Evolutionary conservation across 2,329 filamentous ascomycete species (phyloP).

Genomic region (Cephalotrichum gorgonifer): DNA sequence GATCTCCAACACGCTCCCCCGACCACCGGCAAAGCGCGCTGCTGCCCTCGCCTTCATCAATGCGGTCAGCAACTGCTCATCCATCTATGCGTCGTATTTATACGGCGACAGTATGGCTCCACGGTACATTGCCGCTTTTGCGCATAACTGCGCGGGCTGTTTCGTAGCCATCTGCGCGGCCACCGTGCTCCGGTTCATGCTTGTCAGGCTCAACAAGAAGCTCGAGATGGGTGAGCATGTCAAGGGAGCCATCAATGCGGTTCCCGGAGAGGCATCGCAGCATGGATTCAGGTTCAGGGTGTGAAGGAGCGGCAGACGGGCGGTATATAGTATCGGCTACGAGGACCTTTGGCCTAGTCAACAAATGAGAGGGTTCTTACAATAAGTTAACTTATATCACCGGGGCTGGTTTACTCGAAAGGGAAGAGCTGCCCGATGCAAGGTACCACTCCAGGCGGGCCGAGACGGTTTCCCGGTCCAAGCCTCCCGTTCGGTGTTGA

Average conservation of each 20-base stretch:
- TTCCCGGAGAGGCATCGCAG: slow-evolving; percentile 43
- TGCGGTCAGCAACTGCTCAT: slow-evolving; percentile 44
- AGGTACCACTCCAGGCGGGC: no score
- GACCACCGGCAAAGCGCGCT: slow-evolving; percentile 63
- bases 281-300: slow-evolving; percentile 59
- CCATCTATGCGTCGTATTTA: slow-evolving; percentile 62
- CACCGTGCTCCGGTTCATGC: slow-evolving; percentile 49
- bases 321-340: not conserved
- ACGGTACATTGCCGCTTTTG: slow-evolving; percentile 47
- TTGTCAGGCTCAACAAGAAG: slow-evolving; percentile 57
- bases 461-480: no score
- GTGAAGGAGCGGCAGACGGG: slow-evolving; percentile 15
- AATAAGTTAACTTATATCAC: no score
- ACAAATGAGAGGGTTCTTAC: not conserved
- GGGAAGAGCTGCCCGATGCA: no score
- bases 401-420: no score
- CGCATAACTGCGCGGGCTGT: slow-evolving; percentile 56
- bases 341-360: not conserved
- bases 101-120: slow-evolving; percentile 41
- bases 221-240: slow-evolving; percentile 52
- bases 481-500: no score
- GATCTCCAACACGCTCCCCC: slow-evolving; percentile 66
- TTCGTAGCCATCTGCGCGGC: slow-evolving; percentile 55
- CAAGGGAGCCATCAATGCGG: slow-evolving; percentile 43
- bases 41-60: slow-evolving; percentile 68